Evolutionary conservation across 2,329 filamentous ascomycete genomes (phyloP), one percentile per base, ranked within the genome.

Genomic region (Ophiostoma australiae): DNA sequence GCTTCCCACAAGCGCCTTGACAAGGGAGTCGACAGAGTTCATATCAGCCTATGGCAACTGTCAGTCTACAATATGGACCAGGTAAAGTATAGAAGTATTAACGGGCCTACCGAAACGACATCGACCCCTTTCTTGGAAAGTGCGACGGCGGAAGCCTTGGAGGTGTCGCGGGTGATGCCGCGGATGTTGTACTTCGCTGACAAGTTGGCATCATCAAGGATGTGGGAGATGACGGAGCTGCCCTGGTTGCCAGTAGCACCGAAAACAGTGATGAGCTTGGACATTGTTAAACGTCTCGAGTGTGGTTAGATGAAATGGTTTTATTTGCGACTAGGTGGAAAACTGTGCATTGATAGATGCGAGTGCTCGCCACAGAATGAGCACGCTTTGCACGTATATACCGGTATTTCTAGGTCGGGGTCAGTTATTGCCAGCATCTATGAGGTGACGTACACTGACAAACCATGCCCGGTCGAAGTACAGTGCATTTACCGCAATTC

Each of bases 211-310:
- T 58, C 52, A 27, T 27, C 8, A 8, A 58, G 52, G 13, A 58
- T 58, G n/a, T 58, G 52, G n/a, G 52, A 58, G n/a, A 58, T 58
- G n/a, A 58, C 52, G 10, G 52, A 58, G n/a, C 52, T 58, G 8
- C 52, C 52, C n/a, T 58, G 52, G 11, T 58, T 58, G n/a, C 52
- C 52, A 27, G 52, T 58, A 8, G 52, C n/a, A 58, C 52, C 52
- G 7, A 58, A 58, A 27, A 58, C 52, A 13, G 52, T 58, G n/a
- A 58, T 58, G 52, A 58, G 52, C 52, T 58, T 58, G 4, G 52
- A 58, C 52, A 58, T 58, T 58, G n/a, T 27, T 3, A n/a, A 58
- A 23, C 27, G 17, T 23, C 13, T 23, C 10, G 52, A 58, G 23
- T 58, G 27, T 27, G 52, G 52, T 2, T 6, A 48, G 44, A 48